Evolutionary conservation across 2,329 filamentous ascomycete species (phyloP), one percentile per base, ranked within the genome.

Genomic region (Hymenoscyphus occultus): DNA sequence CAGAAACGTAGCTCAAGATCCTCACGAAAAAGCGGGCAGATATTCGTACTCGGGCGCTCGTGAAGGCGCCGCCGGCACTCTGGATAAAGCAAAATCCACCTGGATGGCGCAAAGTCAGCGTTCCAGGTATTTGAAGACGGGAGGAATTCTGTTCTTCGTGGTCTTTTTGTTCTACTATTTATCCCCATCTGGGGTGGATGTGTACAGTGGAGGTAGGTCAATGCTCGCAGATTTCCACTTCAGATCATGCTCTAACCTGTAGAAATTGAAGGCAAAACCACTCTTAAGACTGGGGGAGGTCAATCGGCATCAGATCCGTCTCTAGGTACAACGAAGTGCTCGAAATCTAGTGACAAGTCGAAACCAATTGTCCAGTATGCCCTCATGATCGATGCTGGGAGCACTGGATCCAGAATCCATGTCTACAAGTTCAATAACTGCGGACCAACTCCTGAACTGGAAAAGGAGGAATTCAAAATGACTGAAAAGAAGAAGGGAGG

Each of bases 371-470:
- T 97, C 68, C 95, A 99, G 77, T 99, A 98, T 81, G 96, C 95
- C 67, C 86, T 98, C 74, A 99, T 99, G 95, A 92, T 99, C 75
- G 95, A 99, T 79, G 95, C 95, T 59, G 95, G 95, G 73, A 98
- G 93, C 82, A 98, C 95, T 63, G 95, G 95, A 67, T 98, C 95
- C 67, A 90, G 95, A 73, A 97, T 99, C 76, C 96, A 99, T 81
- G 93, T 98, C 66, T 99, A 97, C 84, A 91, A 93, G 76, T 99
- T 98, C 86, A 98, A 98, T 84, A 98, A 98, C 82, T 99, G 94
- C 80, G 95, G 93, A 13, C 81, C 92, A 7, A 93, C 93, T n/a
- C 95, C 95, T 32, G 93, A 97, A 80, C 86, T 99, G 60, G 95
- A 99, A 80, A 82, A 88, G 75, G 95, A 99, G 77, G 85, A 91